Evolutionary conservation across 179 eudicot species (phyloP), one percentile per base, ranked within the genome.

Genomic region (Sideroxylon spinosum): DNA sequence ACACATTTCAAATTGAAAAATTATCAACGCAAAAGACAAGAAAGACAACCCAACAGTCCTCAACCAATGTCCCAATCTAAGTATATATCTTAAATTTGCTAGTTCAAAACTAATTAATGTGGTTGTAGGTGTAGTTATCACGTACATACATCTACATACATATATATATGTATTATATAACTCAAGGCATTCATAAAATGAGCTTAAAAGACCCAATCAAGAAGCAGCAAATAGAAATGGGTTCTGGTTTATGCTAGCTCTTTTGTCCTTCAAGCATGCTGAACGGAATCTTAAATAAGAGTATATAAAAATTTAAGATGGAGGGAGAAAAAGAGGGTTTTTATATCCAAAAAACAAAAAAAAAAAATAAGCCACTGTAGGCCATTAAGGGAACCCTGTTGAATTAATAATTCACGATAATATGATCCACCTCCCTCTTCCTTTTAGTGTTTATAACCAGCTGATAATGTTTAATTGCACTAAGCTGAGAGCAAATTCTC

Each of bases 341-440:
- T 29, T 63, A 12, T 17, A 52, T 64, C 11, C 25, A 6, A 10
- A 60, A 28, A 71, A 46, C 0, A 29, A 29, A 55, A 29, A 62
- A 55, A 66, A 80, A 77, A 77, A 84, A 79, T 74, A 82, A 73
- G 67, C 59, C 75, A 77, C 25, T 91, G 97, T 87, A 67, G 80
- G 88, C 97, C 97, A 92, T 84, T 85, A 86, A 87, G 96, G 98
- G 88, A 82, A 88, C 97, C 80, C 50, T 76, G 62, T 67, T 59
- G 62, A 81, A 89, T 86, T 88, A 89, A 89, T 7, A 72, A 87
- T 81, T 76, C 72, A 87, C 77, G 84, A 86, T 26, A 81, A 77
- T 79, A 85, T 69, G 55, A 83, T 83, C 88, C 88, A 88, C 85
- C 87, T 74, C 79, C 79, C 61, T 78, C 86, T 79, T 74, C 85